Base-by-base conservation (phyloP, 2,329 filamentous ascomycete genomes). In the Venturia carpophila region DNA sequence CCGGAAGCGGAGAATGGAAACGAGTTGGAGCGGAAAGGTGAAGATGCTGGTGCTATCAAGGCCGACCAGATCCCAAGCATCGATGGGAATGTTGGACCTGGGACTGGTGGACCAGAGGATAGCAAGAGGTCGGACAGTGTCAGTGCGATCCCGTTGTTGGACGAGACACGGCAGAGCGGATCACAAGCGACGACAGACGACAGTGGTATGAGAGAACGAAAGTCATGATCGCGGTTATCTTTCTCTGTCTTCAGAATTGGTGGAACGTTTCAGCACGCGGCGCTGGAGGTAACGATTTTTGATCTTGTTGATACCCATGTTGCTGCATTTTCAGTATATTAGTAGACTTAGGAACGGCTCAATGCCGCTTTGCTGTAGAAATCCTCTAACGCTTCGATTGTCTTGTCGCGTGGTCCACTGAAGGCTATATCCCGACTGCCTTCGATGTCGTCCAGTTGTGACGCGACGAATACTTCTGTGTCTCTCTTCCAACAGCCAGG, bases 81-180 rank as follows among this genome's bases (percentile, higher is more conserved):
- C 27, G 45, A 47, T 41, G 62, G 62, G 43, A 39, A 49, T 49
- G 62, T 63, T 10, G 62, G 62, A 15, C 34, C 39, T 39, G 62
- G 45, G 13, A 55, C 45, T 41, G 41, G 13, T 7, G 42, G 34
- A 19, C 39, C 34, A 52, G 24, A 55, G 24, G 34, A 55, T 30
- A 47, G 41, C 24, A 21, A 30, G 13, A 19, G 66, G n/a, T 66
- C 45, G 27, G 55, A 37, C 69, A 75, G 75, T 60, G 71, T 87
- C 1, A 84, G 87, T 67, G 76, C 79, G 21, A 87, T 87, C 60
- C 84, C 85, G 2, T 72, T 72, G 3, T 68, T 74, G 19, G 72
- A 74, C 24, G 72, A 71, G 47, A 27, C 60, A 3, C 5, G 24
- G 42, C 24, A 42, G 37, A 42, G 39, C 17, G 60, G 60, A n/a